A percentile compares a stretch with the other conserved stretches of the same genome.
Conservation (phyloP, 192 early-diverging fungal species). For the Coemansia sp. region DNA sequence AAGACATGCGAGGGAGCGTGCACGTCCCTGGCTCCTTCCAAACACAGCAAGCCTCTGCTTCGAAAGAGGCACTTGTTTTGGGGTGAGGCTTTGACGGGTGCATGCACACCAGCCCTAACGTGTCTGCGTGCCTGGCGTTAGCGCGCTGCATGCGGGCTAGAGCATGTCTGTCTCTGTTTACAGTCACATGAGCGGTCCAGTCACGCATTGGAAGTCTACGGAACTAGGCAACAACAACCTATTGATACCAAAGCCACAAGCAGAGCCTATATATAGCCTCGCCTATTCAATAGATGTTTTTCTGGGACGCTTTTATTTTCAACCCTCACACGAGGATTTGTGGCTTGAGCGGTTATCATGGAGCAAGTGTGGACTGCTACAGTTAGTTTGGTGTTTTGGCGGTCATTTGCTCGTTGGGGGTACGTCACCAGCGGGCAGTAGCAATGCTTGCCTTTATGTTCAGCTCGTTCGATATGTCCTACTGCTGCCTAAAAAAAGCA, state of each 20-base stretch:
- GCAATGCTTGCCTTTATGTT: background rate
- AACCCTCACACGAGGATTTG: background rate
- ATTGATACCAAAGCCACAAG: background rate
- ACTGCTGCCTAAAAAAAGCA: background rate
- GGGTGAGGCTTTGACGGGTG: background rate
- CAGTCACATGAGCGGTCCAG: background rate
- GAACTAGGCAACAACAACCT: background rate
- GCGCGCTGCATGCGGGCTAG: background rate
- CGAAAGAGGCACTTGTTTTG: background rate
- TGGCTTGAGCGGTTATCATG: background rate
- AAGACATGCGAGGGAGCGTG: background rate
- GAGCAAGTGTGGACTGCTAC: background rate
- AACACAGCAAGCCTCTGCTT: background rate
- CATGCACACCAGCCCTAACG: conserved; percentile 4
- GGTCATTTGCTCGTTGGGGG: background rate
- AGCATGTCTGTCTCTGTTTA: background rate
- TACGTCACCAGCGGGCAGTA: background rate
- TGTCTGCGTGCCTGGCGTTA: background rate
- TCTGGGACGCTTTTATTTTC: background rate
- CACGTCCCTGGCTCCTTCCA: conserved; percentile 1
- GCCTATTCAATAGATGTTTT: background rate
- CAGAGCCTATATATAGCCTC: background rate
- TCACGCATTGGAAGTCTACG: background rate
- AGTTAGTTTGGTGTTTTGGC: background rate
- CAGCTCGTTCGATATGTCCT: background rate